Percentiles rank a stretch among this genome's conserved stretches.
These are phyloP conservation scores for Thelephora terrestris DNA, from an alignment of 1,284 basidiomycete species.

Conservation along the genomic window DNA sequence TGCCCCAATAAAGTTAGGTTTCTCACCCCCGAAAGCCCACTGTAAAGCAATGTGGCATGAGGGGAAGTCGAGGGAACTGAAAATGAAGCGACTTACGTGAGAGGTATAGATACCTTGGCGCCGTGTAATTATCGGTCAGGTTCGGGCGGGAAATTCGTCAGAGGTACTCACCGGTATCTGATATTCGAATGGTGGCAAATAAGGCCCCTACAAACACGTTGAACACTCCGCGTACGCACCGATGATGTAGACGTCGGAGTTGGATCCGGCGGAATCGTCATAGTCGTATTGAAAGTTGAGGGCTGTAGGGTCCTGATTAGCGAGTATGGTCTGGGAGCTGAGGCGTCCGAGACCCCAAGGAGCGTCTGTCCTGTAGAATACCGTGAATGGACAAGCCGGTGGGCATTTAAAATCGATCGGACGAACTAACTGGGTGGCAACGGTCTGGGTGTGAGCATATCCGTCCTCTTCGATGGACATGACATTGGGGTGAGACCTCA, in stretches of 20 bases:
- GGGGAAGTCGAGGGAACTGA: background rate
- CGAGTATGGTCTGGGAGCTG: slow-evolving; percentile 13
- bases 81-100: background rate
- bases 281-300: slow-evolving; percentile 19
- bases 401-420: slow-evolving; percentile 10
- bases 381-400: background rate
- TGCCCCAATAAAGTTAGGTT: background rate
- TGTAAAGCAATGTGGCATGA: background rate
- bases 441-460: background rate
- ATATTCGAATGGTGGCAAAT: background rate
- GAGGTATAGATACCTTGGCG: background rate
- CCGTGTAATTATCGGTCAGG: background rate
- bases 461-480: slow-evolving; percentile 35
- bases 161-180: slow-evolving; percentile 17
- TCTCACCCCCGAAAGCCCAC: background rate
- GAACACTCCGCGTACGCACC: slow-evolving; percentile 16
- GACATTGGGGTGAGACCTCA: slow-evolving; percentile 55
- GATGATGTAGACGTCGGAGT: slow-evolving; percentile 25
- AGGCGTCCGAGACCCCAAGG: slow-evolving; percentile 28
- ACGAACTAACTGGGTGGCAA: slow-evolving; percentile 1
- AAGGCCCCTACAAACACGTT: background rate
- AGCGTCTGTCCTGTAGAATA: slow-evolving; percentile 16
- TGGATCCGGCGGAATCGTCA: slow-evolving; percentile 20
- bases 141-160: background rate
- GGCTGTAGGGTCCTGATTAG: slow-evolving; percentile 7